A percentile compares a stretch with the other conserved stretches of the same genome.
Conservation (phyloP, 1,139 yeast species). For the Candida smagusa region DNA sequence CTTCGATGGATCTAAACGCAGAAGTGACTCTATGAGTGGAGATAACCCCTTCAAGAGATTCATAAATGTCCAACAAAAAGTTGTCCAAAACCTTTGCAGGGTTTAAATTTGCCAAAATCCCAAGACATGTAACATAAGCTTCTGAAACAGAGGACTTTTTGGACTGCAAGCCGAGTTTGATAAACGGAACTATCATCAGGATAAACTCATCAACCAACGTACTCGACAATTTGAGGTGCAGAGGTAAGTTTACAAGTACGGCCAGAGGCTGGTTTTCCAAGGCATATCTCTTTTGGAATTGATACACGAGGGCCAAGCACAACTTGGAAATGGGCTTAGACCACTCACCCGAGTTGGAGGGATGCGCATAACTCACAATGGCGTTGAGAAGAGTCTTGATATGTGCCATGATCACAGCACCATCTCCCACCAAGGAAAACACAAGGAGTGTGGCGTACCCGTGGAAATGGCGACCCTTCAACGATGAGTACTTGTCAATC, state of each 20-base stretch:
- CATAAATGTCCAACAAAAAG: slow-evolving; percentile 73
- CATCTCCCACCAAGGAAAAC: slow-evolving; percentile 58
- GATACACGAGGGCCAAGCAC: slow-evolving; percentile 51
- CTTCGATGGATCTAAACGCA: slow-evolving; percentile 67
- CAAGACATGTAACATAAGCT: slow-evolving; percentile 59
- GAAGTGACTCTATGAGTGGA: slow-evolving; percentile 79
- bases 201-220: slow-evolving; percentile 50
- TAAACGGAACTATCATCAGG: slow-evolving; percentile 51
- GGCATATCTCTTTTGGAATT: slow-evolving; percentile 56
- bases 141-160: slow-evolving; percentile 59
- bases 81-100: slow-evolving; percentile 63
- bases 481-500: slow-evolving; percentile 36
- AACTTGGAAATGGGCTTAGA: slow-evolving; percentile 66
- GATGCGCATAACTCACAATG: slow-evolving; percentile 84
- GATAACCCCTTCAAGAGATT: slow-evolving; percentile 76
- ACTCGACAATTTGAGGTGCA: slow-evolving; percentile 41
- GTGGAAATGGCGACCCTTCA: slow-evolving; percentile 45
- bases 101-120: slow-evolving; percentile 60
- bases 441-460: slow-evolving; percentile 64
- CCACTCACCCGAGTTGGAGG: slow-evolving; percentile 90
- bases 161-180: slow-evolving; percentile 76
- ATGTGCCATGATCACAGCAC: slow-evolving; percentile 49
- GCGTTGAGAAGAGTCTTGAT: slow-evolving; percentile 61
- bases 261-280: slow-evolving; percentile 46
- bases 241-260: slow-evolving; percentile 42